Evolutionary conservation across 169 alveolate genomes (phyloP), one percentile per base, ranked within the genome.

Genomic region (Babesia bovis): DNA sequence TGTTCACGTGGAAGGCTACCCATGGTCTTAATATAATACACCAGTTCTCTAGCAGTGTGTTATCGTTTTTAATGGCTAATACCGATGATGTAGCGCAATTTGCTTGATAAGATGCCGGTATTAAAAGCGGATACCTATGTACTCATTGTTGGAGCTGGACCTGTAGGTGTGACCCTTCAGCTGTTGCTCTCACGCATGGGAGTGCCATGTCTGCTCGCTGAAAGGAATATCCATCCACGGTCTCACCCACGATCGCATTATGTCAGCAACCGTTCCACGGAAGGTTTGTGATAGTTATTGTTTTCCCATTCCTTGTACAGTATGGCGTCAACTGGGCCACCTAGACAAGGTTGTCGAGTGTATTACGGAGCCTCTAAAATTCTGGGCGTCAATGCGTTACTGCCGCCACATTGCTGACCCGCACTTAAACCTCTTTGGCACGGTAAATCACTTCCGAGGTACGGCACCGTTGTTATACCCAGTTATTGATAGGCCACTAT

Each of bases 141-240:
- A 15, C 79, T 92, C 57, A 89, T 95, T 25, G 95, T 95, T 23
- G 98, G 98, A n/a, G 93, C 91, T 15, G 98, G 98, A 4, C 98
- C 98, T 2, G 96, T 95, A 0, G 98, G 98, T 10, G 90, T 93
- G 79, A 87, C 97, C 19, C 81, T 94, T 35, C 86, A 95, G 50
- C 85, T 92, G 44, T 90, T 95, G 56, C 83, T 95, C 5, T 84
- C 89, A 35, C 85, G 89, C 51, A 79, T 83, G 76, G 86, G 94
- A 12, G 85, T 95, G 36, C 94, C 95, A 0, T 87, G 83, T 49
- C 36, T 94, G 30, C 47, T 95, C 49, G 87, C 94, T 5, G 98
- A 95, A 50, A 69, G 69, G 50, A 68, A 84, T 52, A 67, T 67
- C n/a, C 50, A 32, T 13, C 83, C 90, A 10, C 70, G 87, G 45